Evolutionary conservation across 2,329 filamentous ascomycete genomes (phyloP).

Genomic region (Fusarium bactridioides): DNA sequence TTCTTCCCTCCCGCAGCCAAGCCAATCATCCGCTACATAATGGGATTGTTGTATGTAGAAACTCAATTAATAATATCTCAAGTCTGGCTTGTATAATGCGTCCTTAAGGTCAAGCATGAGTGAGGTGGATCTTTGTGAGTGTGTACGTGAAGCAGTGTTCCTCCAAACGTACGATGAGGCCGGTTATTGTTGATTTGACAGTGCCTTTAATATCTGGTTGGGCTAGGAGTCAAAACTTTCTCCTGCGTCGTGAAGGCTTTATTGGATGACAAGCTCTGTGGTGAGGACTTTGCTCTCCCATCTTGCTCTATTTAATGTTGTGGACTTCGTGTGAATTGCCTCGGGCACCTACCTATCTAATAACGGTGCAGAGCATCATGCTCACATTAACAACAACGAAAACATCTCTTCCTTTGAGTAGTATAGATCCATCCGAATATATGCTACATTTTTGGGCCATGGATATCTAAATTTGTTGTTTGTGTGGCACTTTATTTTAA

Average conservation of each 20-base stretch:
- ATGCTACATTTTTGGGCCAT: background rate
- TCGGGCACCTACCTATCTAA: background rate
- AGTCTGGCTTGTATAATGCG: background rate
- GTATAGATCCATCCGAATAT: background rate
- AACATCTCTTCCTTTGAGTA: background rate
- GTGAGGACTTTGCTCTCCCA: background rate
- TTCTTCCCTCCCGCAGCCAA: constrained; percentile 6
- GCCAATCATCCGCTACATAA: background rate
- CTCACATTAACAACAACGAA: background rate
- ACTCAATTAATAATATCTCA: constrained; percentile 34
- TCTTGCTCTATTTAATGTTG: background rate
- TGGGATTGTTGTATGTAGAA: constrained; percentile 21
- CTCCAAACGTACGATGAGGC: background rate
- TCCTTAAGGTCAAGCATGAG: background rate
- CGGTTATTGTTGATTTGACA: background rate
- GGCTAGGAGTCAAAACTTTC: background rate
- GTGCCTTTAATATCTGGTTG: background rate
- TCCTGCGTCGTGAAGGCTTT: background rate
- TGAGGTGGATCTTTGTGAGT: background rate
- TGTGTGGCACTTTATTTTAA: background rate
- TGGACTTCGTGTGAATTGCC: background rate
- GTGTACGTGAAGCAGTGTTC: background rate
- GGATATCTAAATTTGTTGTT: too few species aligned
- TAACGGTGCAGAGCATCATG: background rate
- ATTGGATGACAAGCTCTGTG: background rate